A percentile compares a stretch with the other conserved stretches of the same genome.
phyloP scores from a whole-genome alignment of 208 protist species.

The Entamoeba invadens region DNA sequence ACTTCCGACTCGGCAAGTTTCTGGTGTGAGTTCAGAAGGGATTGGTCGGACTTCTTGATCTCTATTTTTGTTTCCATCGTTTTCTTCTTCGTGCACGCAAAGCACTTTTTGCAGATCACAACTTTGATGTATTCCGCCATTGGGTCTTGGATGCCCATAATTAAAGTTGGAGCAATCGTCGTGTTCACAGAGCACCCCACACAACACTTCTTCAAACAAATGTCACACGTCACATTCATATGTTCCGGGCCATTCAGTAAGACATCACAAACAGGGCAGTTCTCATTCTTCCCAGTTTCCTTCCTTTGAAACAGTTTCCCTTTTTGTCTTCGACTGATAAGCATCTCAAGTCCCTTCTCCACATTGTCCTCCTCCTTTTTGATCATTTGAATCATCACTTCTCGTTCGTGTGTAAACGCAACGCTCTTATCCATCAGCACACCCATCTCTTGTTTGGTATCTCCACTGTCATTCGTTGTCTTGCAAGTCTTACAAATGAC shows the following conservation, averaged over 20 bases:
- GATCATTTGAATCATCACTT: background rate
- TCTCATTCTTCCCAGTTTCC: background rate
- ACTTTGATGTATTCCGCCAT: background rate
- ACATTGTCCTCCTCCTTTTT: background rate
- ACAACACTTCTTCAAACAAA: background rate
- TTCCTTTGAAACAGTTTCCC: background rate
- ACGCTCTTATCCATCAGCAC: background rate
- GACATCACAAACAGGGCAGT: background rate
- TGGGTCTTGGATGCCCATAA: background rate
- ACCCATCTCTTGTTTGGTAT: background rate
- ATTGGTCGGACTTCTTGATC: background rate
- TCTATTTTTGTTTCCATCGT: background rate
- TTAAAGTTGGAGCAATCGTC: background rate
- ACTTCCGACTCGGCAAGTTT: background rate
- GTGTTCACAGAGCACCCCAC: background rate
- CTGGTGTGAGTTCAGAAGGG: background rate
- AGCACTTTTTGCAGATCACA: background rate
- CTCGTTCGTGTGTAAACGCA: background rate
- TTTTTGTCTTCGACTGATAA: background rate
- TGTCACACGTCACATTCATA: background rate
- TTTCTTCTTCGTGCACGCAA: background rate
- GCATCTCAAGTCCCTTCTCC: background rate
- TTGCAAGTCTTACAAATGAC: background rate
- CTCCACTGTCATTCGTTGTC: background rate
- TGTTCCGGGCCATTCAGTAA: background rate